These are phyloP conservation scores for Nymphaea colorata DNA, from an alignment of 164 flowering plant genomes.

Conservation along the genomic window DNA sequence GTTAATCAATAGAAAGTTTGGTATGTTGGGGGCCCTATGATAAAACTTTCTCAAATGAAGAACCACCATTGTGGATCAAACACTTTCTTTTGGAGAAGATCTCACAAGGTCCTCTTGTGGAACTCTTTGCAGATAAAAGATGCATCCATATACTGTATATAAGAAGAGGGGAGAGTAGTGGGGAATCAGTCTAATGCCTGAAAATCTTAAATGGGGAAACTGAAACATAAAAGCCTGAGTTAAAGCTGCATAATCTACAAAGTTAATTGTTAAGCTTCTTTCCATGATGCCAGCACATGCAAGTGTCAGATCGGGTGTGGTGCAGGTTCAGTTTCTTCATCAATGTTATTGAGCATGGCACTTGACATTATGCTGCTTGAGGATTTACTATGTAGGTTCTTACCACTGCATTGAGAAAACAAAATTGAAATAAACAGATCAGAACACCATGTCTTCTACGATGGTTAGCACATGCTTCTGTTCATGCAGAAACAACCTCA, in stretches of 20 bases:
- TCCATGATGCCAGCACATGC: background rate
- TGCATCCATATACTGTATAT: no score
- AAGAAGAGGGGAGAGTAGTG: no score
- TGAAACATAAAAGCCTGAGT: no score
- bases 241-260: background rate
- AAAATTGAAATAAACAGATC: background rate
- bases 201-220: no score
- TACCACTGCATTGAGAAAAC: background rate
- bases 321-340: background rate
- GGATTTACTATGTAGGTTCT: background rate
- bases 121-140: no score
- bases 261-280: background rate
- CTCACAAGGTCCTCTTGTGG: no score
- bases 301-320: background rate
- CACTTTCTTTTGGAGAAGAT: no score
- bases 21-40: no score
- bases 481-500: background rate
- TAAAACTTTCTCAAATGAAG: no score
- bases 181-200: no score
- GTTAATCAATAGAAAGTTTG: no score
- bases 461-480: background rate
- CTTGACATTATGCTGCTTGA: background rate
- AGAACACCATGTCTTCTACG: background rate
- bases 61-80: no score
- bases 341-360: background rate